Evolutionary conservation across 2,329 filamentous ascomycete genomes (phyloP).

Genomic region (Colletotrichum eleusines): DNA sequence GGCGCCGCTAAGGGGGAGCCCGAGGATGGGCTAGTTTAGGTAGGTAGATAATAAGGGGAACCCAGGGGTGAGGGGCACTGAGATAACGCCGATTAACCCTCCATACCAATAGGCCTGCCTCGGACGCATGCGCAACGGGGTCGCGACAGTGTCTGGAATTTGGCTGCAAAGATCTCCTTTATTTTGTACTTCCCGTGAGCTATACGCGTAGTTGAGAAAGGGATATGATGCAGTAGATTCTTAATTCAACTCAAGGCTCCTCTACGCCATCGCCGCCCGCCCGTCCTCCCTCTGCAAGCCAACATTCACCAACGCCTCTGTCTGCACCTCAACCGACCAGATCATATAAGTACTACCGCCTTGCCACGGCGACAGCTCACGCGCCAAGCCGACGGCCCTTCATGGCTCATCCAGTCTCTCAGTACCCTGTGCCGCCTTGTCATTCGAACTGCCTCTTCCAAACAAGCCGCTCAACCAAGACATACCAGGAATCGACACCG

Average conservation of each 20-base stretch:
- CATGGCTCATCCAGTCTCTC: conserved; percentile 27
- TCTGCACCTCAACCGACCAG: neutral
- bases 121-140: neutral
- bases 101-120: conserved; percentile 5
- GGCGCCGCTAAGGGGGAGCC: conserved; percentile 20
- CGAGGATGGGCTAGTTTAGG: conserved; percentile 18
- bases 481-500: conserved; percentile 54
- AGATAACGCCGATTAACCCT: conserved; percentile 19
- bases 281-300: neutral
- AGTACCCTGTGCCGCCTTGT: conserved; percentile 38
- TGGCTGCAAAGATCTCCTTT: neutral
- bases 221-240: neutral
- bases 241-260: neutral
- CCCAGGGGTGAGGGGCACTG: conserved; percentile 27
- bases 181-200: neutral
- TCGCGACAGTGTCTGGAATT: neutral
- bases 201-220: neutral
- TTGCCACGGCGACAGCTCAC: neutral
- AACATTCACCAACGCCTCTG: conserved; percentile 10
- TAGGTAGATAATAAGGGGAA: conserved; percentile 6
- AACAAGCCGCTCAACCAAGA: conserved; percentile 50
- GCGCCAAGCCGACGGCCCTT: neutral
- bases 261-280: neutral
- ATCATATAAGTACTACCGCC: conserved; percentile 10
- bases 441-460: conserved; percentile 32